phyloP scores from a whole-genome alignment of 495 filamentous ascomycete genomes.

The Sphaerosporella brunnea region DNA sequence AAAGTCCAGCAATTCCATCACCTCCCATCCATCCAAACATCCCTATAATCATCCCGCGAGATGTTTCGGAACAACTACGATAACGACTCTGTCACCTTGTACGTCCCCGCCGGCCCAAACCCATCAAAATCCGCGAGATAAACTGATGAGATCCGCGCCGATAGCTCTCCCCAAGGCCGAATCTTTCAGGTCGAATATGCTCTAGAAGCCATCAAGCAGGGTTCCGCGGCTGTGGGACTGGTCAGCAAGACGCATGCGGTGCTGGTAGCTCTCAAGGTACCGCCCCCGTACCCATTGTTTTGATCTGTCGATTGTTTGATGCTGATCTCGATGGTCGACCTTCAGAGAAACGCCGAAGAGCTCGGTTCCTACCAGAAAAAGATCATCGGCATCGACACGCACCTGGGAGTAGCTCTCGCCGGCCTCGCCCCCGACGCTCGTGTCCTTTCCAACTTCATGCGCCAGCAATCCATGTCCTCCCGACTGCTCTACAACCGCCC shows the following conservation, averaged over 20 bases:
- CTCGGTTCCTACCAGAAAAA: conserved; percentile 99
- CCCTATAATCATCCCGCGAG: conserved; percentile 26
- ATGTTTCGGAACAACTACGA: conserved; percentile 99
- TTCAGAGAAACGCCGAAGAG: conserved; percentile 92
- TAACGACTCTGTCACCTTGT: conserved; percentile 99
- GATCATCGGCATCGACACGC: conserved; percentile 85
- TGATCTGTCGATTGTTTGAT: not conserved
- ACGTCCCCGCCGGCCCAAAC: too few relatives aligned
- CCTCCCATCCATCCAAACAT: conserved; percentile 9
- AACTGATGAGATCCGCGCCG: conserved; percentile 9
- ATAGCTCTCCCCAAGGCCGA: conserved; percentile 91
- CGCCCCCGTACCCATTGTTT: conserved; percentile 7
- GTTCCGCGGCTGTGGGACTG: conserved; percentile 90
- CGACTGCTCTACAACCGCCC: conserved; percentile 89
- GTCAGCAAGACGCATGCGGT: conserved; percentile 96
- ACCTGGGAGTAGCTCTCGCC: conserved; percentile 88
- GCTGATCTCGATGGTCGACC: conserved; percentile 1
- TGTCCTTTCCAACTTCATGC: conserved; percentile 99
- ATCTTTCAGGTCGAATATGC: conserved; percentile 99
- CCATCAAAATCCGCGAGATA: too few relatives aligned
- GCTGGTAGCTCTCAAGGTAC: conserved; percentile 88
- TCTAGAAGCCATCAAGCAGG: conserved; percentile 95
- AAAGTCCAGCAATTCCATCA: conserved; percentile 18
- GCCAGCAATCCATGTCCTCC: conserved; percentile 88
- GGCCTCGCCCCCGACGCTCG: conserved; percentile 95